Evolutionary conservation across 108 stramenopile species (phyloP).

Genomic region (Aurantiochytrium sp.): DNA sequence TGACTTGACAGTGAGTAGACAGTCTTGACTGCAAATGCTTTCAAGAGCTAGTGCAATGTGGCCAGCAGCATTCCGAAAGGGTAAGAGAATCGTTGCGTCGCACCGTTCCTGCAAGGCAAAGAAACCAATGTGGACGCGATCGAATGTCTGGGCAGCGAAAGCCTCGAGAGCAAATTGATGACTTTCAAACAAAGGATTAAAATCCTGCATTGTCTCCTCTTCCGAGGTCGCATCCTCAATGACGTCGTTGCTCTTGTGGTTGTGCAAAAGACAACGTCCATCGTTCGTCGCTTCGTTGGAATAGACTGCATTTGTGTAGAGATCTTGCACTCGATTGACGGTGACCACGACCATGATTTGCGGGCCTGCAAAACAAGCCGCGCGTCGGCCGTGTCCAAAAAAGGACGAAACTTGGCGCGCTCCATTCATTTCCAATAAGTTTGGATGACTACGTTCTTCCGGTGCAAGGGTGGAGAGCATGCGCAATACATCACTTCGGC

Average conservation of each 20-base stretch:
- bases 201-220: background rate
- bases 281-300: background rate
- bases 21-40: background rate
- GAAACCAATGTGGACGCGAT: background rate
- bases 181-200: background rate
- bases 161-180: background rate
- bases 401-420: background rate
- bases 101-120: background rate
- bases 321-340: background rate
- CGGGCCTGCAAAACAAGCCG: background rate
- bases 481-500: background rate
- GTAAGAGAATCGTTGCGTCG: background rate
- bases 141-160: background rate
- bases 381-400: background rate
- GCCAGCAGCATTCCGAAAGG: background rate
- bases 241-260: too few species aligned
- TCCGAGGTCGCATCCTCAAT: too few species aligned
- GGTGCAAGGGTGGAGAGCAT: background rate
- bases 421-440: background rate
- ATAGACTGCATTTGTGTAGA: background rate
- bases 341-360: slow-evolving; percentile 13
- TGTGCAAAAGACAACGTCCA: background rate
- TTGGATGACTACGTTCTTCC: background rate
- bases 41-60: background rate
- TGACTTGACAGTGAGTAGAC: too few species aligned